Conservation (phyloP, 768 basidiomycete genomes). For the Glaciozyma antarctica region DNA sequence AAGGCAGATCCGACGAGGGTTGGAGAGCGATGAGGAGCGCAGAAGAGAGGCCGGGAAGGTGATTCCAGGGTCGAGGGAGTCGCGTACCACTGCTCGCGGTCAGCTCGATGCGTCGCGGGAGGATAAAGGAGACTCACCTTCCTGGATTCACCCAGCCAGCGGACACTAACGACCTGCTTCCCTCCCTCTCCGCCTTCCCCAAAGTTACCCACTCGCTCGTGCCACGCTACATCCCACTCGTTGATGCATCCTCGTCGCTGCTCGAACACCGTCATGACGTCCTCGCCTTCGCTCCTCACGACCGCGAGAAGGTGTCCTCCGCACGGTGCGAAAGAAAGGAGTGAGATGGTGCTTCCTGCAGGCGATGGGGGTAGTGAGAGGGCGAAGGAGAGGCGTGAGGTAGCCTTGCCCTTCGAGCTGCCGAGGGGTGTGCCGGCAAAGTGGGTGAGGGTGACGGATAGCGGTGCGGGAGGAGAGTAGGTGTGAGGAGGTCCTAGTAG, state of each 20-base stretch:
- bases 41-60: conserved; percentile 14
- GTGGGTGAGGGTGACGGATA: conserved; percentile 12
- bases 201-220: conserved; percentile 15
- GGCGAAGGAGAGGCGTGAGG: conserved; percentile 2
- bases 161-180: conserved; percentile 13
- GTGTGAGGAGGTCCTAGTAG: neutral
- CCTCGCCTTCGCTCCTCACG: neutral
- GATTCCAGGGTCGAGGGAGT: neutral
- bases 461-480: neutral
- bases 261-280: conserved; percentile 21
- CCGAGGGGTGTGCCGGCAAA: neutral
- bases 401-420: neutral
- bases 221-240: conserved; percentile 19
- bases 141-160: conserved; percentile 23
- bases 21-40: conserved; percentile 21
- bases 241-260: conserved; percentile 10
- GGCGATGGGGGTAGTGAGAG: conserved; percentile 8
- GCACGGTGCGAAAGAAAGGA: conserved; percentile 17
- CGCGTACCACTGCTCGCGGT: conserved; percentile 18
- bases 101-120: neutral
- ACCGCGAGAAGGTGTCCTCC: conserved; percentile 12
- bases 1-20: conserved; percentile 18
- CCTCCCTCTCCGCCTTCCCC: neutral
- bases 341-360: conserved; percentile 4
- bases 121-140: neutral